phyloP scores from a whole-genome alignment of 371 early-diverging fungal species.

The Nematocida major region DNA sequence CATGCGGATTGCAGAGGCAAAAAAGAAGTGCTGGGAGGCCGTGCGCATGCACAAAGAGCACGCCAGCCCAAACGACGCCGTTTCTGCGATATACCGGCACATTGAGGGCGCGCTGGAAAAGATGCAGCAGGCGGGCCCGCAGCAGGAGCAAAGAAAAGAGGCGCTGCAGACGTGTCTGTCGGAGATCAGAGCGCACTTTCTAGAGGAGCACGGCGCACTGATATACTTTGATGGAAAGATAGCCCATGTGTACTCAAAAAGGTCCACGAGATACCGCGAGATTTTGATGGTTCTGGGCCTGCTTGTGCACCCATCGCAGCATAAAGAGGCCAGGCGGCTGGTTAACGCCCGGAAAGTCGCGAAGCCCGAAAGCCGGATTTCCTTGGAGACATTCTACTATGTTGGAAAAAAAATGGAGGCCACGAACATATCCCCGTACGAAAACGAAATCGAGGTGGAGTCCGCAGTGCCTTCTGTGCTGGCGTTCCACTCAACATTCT shows the following conservation, averaged over 20 bases:
- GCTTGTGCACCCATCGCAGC: constrained; percentile 3
- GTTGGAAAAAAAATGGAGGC: constrained; percentile 45
- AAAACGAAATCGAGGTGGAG: constrained; percentile 11
- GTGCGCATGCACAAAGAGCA: not conserved
- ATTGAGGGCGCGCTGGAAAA: not conserved
- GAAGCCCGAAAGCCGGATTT: not conserved
- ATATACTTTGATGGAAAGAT: constrained; percentile 8
- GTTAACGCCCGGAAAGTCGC: not conserved
- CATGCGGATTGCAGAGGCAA: not conserved
- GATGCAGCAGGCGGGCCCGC: too few species aligned
- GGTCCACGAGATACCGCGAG: not conserved
- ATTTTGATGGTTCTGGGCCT: not conserved
- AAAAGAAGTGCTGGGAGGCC: not conserved
- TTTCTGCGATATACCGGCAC: not conserved
- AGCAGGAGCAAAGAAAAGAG: not conserved
- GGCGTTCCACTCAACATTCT: constrained; percentile 46
- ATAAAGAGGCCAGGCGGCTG: not conserved
- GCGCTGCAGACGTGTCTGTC: not conserved
- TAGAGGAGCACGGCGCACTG: not conserved
- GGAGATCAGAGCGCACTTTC: not conserved
- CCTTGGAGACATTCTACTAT: constrained; percentile 33
- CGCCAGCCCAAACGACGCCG: not conserved
- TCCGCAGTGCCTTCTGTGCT: constrained; percentile 34
- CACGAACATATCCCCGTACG: constrained; percentile 38
- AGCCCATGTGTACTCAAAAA: constrained; percentile 1